Percentiles rank a stretch among this genome's conserved stretches.
These are phyloP conservation scores for Opeltia flavorubescens DNA, from an alignment of 495 filamentous ascomycete genomes.

Conservation along the genomic window DNA sequence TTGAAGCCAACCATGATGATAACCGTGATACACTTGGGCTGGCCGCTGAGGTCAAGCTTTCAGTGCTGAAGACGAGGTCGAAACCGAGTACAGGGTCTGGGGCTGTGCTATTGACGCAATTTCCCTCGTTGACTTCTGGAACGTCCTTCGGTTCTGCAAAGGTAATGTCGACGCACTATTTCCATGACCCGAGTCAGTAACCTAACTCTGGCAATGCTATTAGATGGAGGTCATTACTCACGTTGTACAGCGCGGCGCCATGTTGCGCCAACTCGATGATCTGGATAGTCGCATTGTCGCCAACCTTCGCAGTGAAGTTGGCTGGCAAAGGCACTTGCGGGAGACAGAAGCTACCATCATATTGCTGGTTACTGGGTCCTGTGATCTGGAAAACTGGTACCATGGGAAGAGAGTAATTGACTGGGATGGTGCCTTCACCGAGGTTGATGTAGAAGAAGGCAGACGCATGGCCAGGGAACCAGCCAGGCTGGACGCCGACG, in stretches of 20 bases:
- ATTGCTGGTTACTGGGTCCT: slow-evolving; percentile 68
- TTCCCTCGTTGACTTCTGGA: slow-evolving; percentile 53
- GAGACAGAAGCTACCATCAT: slow-evolving; percentile 77
- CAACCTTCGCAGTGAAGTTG: slow-evolving; percentile 54
- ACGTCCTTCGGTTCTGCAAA: slow-evolving; percentile 69
- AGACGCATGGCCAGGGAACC: slow-evolving; percentile 81
- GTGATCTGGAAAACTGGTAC: slow-evolving; percentile 71
- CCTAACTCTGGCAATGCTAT: background rate
- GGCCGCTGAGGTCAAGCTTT: slow-evolving; percentile 13
- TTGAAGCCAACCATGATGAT: slow-evolving; percentile 8
- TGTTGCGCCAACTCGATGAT: slow-evolving; percentile 80
- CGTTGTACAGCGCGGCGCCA: slow-evolving; percentile 81
- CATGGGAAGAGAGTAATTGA: slow-evolving; percentile 85
- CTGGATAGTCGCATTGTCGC: slow-evolving; percentile 91
- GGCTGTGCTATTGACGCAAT: slow-evolving; percentile 73
- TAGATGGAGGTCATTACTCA: slow-evolving; percentile 32
- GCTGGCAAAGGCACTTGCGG: slow-evolving; percentile 79
- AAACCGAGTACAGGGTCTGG: no score
- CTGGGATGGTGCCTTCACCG: slow-evolving; percentile 66
- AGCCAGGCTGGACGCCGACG: slow-evolving; percentile 77
- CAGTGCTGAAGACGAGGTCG: slow-evolving; percentile 55
- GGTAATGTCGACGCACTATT: slow-evolving; percentile 78
- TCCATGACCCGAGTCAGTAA: background rate
- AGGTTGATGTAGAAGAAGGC: slow-evolving; percentile 92
- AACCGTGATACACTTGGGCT: background rate